Evolutionary conservation across 1,284 basidiomycete genomes (phyloP).

Genomic region (Gymnopus androsaceus): DNA sequence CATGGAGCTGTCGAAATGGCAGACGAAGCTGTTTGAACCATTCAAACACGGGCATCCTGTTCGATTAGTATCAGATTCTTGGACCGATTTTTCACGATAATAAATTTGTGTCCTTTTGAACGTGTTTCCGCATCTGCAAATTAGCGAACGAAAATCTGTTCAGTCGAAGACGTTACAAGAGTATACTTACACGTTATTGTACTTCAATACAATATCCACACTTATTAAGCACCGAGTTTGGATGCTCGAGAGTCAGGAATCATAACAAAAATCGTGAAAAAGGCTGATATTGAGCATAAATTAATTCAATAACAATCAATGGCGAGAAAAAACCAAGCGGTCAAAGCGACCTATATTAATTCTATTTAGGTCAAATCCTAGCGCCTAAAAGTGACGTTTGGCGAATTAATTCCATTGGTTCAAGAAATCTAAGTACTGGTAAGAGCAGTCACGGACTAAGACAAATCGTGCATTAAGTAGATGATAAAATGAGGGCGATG

Average conservation of each 20-base stretch:
- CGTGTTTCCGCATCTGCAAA: too few relatives aligned
- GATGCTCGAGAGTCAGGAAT: too few relatives aligned
- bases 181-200: too few relatives aligned
- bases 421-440: background rate
- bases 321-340: too few relatives aligned
- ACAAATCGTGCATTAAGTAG: background rate
- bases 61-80: conserved; percentile 16
- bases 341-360: background rate
- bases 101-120: too few relatives aligned
- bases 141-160: too few relatives aligned
- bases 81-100: too few relatives aligned
- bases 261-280: too few relatives aligned
- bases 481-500: background rate
- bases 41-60: conserved; percentile 14
- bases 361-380: background rate
- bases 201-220: background rate
- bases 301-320: too few relatives aligned
- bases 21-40: conserved; percentile 1
- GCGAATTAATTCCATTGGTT: background rate
- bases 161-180: too few relatives aligned
- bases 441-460: background rate
- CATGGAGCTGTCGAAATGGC: conserved; percentile 11
- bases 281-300: too few relatives aligned
- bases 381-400: background rate
- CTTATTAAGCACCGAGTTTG: background rate